These are phyloP conservation scores for Aurifilum marmelostoma DNA, from an alignment of 2,329 filamentous ascomycete genomes.

Conservation along the genomic window DNA sequence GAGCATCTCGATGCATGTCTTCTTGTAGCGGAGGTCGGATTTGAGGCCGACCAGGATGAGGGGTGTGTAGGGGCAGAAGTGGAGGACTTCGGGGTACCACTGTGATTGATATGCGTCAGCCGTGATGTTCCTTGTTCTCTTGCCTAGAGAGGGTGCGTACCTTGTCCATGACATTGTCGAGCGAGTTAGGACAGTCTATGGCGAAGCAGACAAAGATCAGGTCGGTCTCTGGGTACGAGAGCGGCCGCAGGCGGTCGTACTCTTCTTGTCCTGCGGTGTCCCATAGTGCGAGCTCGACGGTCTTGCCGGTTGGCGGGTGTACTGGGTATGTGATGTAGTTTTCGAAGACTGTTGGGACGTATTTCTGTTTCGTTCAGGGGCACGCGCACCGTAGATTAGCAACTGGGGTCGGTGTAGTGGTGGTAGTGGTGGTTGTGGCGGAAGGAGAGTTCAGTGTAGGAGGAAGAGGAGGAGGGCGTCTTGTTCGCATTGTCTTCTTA, in stretches of 20 bases:
- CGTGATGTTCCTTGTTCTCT: not conserved
- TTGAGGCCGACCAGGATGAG: conserved; percentile 96
- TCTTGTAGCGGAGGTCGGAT: conserved; percentile 93
- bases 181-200: conserved; percentile 96
- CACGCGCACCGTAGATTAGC: conserved; percentile 4
- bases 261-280: conserved; percentile 98
- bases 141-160: conserved; percentile 51
- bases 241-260: conserved; percentile 91
- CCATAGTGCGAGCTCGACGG: conserved; percentile 95
- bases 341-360: conserved; percentile 97
- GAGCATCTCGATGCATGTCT: conserved; percentile 96
- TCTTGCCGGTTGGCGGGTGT: conserved; percentile 86
- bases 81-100: conserved; percentile 99
- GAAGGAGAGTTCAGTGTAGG: too few species aligned
- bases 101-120: conserved; percentile 42
- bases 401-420: conserved; percentile 1
- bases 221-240: conserved; percentile 98
- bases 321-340: conserved; percentile 99
- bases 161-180: conserved; percentile 99
- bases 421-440: not conserved
- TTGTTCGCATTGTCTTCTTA: conserved; percentile 47
- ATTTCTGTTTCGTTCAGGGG: conserved; percentile 70
- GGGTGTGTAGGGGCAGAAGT: conserved; percentile 97
- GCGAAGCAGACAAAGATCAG: conserved; percentile 98
- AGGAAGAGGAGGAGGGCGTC: not conserved